Base-by-base conservation (phyloP, 257 asterid species). In the Coffea eugenioides region DNA sequence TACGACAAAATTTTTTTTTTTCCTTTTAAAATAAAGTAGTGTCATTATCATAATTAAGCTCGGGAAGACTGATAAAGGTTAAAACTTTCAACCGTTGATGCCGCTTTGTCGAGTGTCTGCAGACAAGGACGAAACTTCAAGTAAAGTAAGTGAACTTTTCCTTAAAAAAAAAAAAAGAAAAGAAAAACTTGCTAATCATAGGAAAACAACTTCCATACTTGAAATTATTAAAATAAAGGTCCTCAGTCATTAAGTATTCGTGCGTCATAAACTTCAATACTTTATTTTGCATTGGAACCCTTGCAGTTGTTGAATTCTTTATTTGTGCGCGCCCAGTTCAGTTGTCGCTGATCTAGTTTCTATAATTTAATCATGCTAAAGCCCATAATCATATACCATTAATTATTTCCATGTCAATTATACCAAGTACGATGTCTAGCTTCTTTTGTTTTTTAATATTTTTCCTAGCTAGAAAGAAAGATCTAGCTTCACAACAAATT, bases 81-180 rank as follows among this genome's bases (percentile, higher is more conserved):
- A 46, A 69, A 73, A 76, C 21, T 64, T 69, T 61, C 65, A 82
- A 78, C 81, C 80, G 73, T 76, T 84, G 57, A 75, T 75, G 16
- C 69, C 79, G 84, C 71, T 83, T 77, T 76, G 88, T 76, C 80
- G 70, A 69, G 69, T n/a, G 73, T 48, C 75, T 62, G 54, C 76
- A 69, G 78, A 82, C 85, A 72, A 80, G 78, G 88, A 85, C 89
- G 80, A 89, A 82, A 76, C 88, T 86, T 83, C 57, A 62, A 76
- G 87, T 83, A 67, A 83, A 82, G 82, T 81, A 74, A 86, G 81
- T 73, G 57, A 82, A 59, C 78, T 71, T 39, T 39, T 2, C 43
- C 3, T 39, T 2, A 5, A 39, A 39, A 39, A 39, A 39, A 39
- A 2, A 2, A 39, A 39, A 2, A 39, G 3, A 27, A 27, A 27